phyloP scores from a whole-genome alignment of 2,329 filamentous ascomycete species.

The Penicillium hordei region DNA sequence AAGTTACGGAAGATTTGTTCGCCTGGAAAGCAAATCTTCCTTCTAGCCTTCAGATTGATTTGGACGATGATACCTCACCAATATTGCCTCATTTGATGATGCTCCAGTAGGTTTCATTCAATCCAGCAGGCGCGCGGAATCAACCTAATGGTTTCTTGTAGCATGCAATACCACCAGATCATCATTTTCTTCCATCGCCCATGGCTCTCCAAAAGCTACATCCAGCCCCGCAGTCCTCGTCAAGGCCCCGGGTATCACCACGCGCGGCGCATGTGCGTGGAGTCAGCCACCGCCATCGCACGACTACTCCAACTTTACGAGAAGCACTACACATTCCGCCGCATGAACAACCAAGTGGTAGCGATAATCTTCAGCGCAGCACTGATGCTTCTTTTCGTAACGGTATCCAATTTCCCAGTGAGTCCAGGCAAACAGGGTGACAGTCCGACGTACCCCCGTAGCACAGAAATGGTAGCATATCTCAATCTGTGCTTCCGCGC shows the following conservation, averaged over 20 bases:
- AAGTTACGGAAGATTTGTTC: constrained; percentile 40
- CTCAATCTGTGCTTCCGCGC: constrained; percentile 46
- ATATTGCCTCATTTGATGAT: constrained; percentile 44
- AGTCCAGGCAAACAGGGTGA: constrained; percentile 24
- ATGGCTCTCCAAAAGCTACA: constrained; percentile 45
- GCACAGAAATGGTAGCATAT: constrained; percentile 36
- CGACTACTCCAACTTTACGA: constrained; percentile 44
- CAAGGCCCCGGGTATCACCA: constrained; percentile 48
- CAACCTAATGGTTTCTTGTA: constrained; percentile 15
- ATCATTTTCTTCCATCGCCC: constrained; percentile 48
- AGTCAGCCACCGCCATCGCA: constrained; percentile 44
- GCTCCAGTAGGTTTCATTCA: constrained; percentile 35
- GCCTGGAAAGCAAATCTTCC: constrained; percentile 45
- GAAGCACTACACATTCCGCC: constrained; percentile 43
- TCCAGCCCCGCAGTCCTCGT: constrained; percentile 42
- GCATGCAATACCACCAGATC: constrained; percentile 48
- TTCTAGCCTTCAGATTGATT: constrained; percentile 37
- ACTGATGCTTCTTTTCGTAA: constrained; percentile 42
- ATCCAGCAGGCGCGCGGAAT: background rate
- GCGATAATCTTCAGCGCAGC: constrained; percentile 48
- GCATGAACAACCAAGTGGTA: constrained; percentile 47
- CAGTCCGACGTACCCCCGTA: constrained; percentile 23
- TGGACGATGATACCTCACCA: constrained; percentile 34
- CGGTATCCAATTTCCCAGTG: constrained; percentile 34
- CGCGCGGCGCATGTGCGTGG: constrained; percentile 46